Evolutionary conservation across 2,329 filamentous ascomycete species (phyloP), one percentile per base, ranked within the genome.

Genomic region (Fusarium burgessii): DNA sequence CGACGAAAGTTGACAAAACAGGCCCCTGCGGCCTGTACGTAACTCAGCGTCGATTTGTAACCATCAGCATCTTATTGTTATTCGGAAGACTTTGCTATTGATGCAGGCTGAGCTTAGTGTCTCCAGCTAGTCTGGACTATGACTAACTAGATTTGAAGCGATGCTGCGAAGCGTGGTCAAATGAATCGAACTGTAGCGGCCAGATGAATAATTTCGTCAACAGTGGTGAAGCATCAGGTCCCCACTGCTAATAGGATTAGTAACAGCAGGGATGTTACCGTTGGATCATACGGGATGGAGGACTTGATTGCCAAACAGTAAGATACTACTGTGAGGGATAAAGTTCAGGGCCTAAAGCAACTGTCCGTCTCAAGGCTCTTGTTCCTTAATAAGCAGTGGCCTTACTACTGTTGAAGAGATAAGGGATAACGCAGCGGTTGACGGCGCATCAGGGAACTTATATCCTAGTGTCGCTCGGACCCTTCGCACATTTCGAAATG

Each of bases 341-440:
- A 23, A 23, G 6, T 23, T 23, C 23, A 23, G 23, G 23, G 23
- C 23, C 23, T 23, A 23, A 23, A 23, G 23, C 23, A 23, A 23
- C 23, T 5, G 23, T 23, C 17, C 8, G 13, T 32, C 29, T 17
- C 17, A 4, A 11, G 6, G 3, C 2, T 17, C 15, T 29, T 9
- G 17, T 14, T 14, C 2, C 1, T 18, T 5, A 20, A 6, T 12
- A 10, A 1, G 12, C 7, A 9, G 15, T 15, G 15, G 3, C 23
- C 4, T 23, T 15, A 4, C 27, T 41, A 11, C n/a, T 8, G 13
- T 3, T 20, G 0, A 9, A 18, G 2, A 32, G 29, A 43, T 38
- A 32, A 42, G n/a, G 29, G 29, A 11, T 9, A 17, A 10, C 18
- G 7, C 13, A 7, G 23, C 35, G 36, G 14, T 32, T 10, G 4